These are phyloP conservation scores for Zoysia matrella DNA, from an alignment of 202 grass and related monocot species.

Conservation along the genomic window DNA sequence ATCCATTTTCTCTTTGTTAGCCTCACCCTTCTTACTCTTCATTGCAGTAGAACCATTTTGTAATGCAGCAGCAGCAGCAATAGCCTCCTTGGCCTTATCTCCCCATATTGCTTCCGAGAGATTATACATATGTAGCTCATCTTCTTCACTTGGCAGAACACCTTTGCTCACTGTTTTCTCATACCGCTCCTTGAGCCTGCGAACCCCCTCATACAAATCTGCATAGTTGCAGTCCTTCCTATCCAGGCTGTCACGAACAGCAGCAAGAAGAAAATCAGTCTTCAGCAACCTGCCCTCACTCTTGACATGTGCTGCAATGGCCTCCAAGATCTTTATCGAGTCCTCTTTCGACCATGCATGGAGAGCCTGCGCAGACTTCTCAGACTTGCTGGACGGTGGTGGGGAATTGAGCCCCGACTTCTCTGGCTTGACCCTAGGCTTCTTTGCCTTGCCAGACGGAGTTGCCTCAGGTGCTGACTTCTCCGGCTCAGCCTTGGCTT, in stretches of 20 bases:
- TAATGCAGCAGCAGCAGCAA: neutral
- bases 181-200: too few relatives aligned
- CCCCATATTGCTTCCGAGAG: slow-evolving; percentile 44
- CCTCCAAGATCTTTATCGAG: slow-evolving; percentile 52
- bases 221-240: slow-evolving; percentile 20
- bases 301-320: slow-evolving; percentile 35
- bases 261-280: neutral
- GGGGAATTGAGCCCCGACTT: neutral
- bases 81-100: slow-evolving; percentile 21
- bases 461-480: slow-evolving; percentile 1
- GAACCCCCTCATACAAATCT: slow-evolving; percentile 14
- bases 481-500: slow-evolving; percentile 9
- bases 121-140: slow-evolving; percentile 34
- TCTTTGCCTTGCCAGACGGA: slow-evolving; percentile 15
- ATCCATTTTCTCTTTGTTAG: slow-evolving; percentile 24
- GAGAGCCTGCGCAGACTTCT: neutral
- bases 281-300: slow-evolving; percentile 36
- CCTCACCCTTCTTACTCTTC: slow-evolving; percentile 44
- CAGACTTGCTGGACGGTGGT: neutral
- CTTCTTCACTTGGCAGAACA: neutral
- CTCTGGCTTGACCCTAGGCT: neutral
- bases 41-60: slow-evolving; percentile 4
- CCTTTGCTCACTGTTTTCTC: slow-evolving; percentile 32
- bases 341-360: slow-evolving; percentile 49
- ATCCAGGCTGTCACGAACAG: slow-evolving; percentile 36